A percentile compares a stretch with the other conserved stretches of the same genome.
Evolutionary conservation across 1,139 yeast genomes (phyloP).

Genomic region (Hyphopichia khmerensis): DNA sequence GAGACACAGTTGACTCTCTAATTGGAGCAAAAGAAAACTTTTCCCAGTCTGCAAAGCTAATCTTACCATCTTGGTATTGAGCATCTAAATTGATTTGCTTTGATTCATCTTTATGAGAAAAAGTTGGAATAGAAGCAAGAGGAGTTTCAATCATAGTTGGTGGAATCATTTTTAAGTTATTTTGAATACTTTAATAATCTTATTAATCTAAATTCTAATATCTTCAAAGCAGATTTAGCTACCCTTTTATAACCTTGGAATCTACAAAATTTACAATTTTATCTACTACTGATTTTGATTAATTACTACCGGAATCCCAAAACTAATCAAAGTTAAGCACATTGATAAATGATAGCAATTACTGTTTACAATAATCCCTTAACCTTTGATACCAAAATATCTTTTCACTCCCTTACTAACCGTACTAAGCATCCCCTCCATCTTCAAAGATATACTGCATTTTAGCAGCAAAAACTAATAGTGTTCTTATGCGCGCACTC

Average conservation of each 20-base stretch:
- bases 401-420: background rate
- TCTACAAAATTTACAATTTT: too few species aligned
- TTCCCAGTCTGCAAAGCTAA: slow-evolving; percentile 58
- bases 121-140: slow-evolving; percentile 6
- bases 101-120: background rate
- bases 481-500: slow-evolving; percentile 5
- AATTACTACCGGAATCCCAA: too few species aligned
- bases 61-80: slow-evolving; percentile 16
- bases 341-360: too few species aligned
- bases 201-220: too few species aligned
- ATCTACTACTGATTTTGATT: too few species aligned
- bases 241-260: too few species aligned
- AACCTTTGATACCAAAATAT: too few species aligned
- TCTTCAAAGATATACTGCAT: background rate
- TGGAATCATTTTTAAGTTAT: slow-evolving; percentile 27
- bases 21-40: slow-evolving; percentile 68
- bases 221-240: too few species aligned
- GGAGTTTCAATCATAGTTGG: slow-evolving; percentile 35
- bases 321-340: too few species aligned
- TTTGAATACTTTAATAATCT: background rate
- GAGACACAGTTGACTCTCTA: slow-evolving; percentile 76
- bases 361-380: too few species aligned
- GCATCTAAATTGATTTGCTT: slow-evolving; percentile 9
- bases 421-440: background rate
- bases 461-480: background rate